A percentile compares a stretch with the other conserved stretches of the same genome.
phyloP scores from a whole-genome alignment of 1,284 basidiomycete genomes.

The Apiotrichum laibachii region DNA sequence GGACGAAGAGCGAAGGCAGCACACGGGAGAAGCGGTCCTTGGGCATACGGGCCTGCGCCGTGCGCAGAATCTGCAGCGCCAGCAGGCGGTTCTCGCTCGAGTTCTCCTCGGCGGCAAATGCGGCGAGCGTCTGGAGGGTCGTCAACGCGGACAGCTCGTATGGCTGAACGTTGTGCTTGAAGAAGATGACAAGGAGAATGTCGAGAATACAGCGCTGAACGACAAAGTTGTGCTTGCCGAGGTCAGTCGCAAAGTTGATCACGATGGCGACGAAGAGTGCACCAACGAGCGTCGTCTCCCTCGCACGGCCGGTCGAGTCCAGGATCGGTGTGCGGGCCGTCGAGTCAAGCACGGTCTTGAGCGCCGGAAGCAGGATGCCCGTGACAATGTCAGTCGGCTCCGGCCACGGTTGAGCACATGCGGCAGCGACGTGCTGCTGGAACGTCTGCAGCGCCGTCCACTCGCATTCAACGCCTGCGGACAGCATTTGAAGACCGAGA shows the following conservation, averaged over 20 bases:
- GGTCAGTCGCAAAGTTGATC: conserved; percentile 32
- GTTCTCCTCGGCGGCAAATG: conserved; percentile 22
- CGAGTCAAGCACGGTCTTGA: conserved; percentile 37
- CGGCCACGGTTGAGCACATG: conserved; percentile 31
- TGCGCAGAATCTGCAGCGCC: conserved; percentile 36
- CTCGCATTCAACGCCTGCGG: conserved; percentile 29
- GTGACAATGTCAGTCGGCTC: conserved; percentile 22
- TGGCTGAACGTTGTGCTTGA: conserved; percentile 40
- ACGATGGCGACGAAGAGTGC: conserved; percentile 37
- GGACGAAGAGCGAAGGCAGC: conserved; percentile 29
- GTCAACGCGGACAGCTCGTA: conserved; percentile 35
- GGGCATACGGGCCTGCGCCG: conserved; percentile 28
- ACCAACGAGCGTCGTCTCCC: conserved; percentile 30
- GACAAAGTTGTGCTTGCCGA: conserved; percentile 27
- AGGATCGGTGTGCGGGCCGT: conserved; percentile 23
- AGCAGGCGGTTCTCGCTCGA: conserved; percentile 36
- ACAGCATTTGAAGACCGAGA: conserved; percentile 40
- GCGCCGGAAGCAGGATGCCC: conserved; percentile 32
- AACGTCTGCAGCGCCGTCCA: conserved; percentile 37
- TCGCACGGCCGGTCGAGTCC: conserved; percentile 15
- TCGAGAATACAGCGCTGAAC: conserved; percentile 38
- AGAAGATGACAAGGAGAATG: conserved; percentile 37
- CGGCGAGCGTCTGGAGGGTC: conserved; percentile 31
- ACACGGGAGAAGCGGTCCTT: conserved; percentile 30
- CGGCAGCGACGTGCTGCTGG: conserved; percentile 41